Evolutionary conservation across 345 rosid genomes (phyloP), one percentile per base, ranked within the genome.

Genomic region (Laguncularia racemosa): DNA sequence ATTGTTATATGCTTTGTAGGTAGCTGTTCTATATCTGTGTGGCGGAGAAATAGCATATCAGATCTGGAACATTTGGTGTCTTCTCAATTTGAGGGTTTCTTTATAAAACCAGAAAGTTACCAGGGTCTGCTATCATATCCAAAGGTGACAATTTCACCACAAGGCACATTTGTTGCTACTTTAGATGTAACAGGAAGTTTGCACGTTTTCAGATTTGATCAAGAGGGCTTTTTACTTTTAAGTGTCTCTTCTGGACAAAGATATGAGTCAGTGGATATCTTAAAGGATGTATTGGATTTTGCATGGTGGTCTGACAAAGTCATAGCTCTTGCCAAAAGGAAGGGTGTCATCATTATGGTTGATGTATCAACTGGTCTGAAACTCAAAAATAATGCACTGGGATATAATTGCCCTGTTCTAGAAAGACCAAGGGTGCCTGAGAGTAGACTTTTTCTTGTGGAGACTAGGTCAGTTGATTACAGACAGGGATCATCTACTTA

Each of bases 231-330:
- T 55, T 66, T 74, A 20, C 73, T 83, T 67, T 77, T 26, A 69
- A 58, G 56, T 60, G 70, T 62, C 54, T 61, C 71, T 49, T 70
- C 67, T 67, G 67, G 64, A 33, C 50, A 33, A 50, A 50, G 68
- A 21, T 53, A 55, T 44, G 60, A 53, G 48, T 44, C 57, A 52
- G 43, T 50, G 63, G 83, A 79, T 38, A 52, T 62, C 67, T 70
- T 82, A 45, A 64, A 61, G 53, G 81, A 75, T 65, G 64, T 75
- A 51, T 68, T 67, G 48, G 99, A 93, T 70, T 86, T 93, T 57
- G 78, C 97, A 53, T 93, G 97, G 99, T 93, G 97, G 97, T 86
- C 91, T 61, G 91, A 85, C 58, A 81, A 81, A 18, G 55, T 84
- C 65, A 66, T 93, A 67, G 57, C 86, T 66, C 54, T 89, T 64